Conservation (phyloP, 805 yeast species). For the Candida ovalis region DNA sequence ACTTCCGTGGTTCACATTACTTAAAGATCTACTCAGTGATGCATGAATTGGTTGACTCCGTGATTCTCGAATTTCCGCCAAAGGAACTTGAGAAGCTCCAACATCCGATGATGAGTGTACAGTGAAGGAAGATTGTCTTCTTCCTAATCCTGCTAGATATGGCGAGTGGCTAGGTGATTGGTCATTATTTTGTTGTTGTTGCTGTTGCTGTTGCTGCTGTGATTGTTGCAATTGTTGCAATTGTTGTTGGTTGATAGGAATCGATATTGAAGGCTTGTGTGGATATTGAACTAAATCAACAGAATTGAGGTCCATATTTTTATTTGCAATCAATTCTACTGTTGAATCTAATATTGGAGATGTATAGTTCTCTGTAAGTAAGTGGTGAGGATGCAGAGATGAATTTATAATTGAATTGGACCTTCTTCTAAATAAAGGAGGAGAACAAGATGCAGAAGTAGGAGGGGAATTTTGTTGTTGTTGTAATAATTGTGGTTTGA, state of each 20-base stretch:
- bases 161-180: background rate
- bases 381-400: slow-evolving; percentile 17
- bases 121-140: slow-evolving; percentile 3
- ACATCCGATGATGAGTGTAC: background rate
- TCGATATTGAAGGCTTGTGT: slow-evolving; percentile 10
- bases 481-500: background rate
- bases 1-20: background rate
- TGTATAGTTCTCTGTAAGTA: slow-evolving; percentile 60
- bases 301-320: slow-evolving; percentile 55
- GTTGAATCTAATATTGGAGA: slow-evolving; percentile 85
- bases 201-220: background rate
- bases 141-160: background rate
- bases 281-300: slow-evolving; percentile 59
- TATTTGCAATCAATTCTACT: slow-evolving; percentile 55
- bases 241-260: slow-evolving; percentile 3
- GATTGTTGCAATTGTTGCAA: background rate
- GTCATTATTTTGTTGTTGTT: background rate
- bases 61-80: slow-evolving; percentile 3
- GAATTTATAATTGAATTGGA: slow-evolving; percentile 3
- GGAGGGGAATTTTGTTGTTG: background rate
- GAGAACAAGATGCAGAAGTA: background rate
- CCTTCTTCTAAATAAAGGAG: background rate
- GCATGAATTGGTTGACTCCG: slow-evolving; percentile 6
- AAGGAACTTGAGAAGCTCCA: slow-evolving; percentile 1
- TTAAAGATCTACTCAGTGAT: slow-evolving; percentile 1